A percentile compares a stretch with the other conserved stretches of the same genome.
Evolutionary conservation across 1,284 basidiomycete genomes (phyloP).

Genomic region (Trametes polyzona): DNA sequence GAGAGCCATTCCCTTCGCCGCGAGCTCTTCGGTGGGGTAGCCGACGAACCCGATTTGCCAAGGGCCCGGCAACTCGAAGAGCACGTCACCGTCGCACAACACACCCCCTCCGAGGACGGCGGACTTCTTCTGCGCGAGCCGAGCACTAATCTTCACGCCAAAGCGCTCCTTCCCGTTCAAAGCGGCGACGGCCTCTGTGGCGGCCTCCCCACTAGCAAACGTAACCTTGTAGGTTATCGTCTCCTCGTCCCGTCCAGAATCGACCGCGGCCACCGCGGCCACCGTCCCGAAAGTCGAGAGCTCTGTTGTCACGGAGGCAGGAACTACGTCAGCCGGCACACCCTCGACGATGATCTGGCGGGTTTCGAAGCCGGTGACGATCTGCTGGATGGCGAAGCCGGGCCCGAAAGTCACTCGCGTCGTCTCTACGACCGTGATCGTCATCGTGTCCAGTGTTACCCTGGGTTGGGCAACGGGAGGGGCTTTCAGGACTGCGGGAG

Average conservation of each 20-base stretch:
- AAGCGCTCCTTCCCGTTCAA: constrained; percentile 50
- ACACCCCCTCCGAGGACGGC: constrained; percentile 37
- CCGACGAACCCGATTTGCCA: constrained; percentile 58
- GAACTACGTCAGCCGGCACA: constrained; percentile 26
- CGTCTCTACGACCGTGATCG: constrained; percentile 31
- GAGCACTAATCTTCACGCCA: constrained; percentile 43
- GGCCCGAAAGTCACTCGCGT: constrained; percentile 41
- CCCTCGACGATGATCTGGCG: constrained; percentile 44
- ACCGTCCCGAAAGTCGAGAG: constrained; percentile 49
- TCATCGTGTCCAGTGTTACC: constrained; percentile 16
- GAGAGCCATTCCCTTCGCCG: constrained; percentile 49
- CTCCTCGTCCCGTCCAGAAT: neutral
- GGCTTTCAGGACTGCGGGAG: no score
- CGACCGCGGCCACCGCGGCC: constrained; percentile 40
- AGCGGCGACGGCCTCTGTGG: constrained; percentile 48
- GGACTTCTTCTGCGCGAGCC: constrained; percentile 42
- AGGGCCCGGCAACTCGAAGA: constrained; percentile 50
- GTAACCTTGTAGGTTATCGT: constrained; percentile 42
- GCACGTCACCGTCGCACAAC: constrained; percentile 52
- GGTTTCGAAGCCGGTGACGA: constrained; percentile 48
- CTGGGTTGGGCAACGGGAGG: neutral
- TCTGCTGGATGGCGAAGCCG: constrained; percentile 42
- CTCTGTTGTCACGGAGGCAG: constrained; percentile 22
- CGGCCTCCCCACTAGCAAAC: constrained; percentile 50
- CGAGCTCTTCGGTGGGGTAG: constrained; percentile 50